phyloP scores from a whole-genome alignment of 75 land plant genomes.

The Sequoiadendron giganteum region DNA sequence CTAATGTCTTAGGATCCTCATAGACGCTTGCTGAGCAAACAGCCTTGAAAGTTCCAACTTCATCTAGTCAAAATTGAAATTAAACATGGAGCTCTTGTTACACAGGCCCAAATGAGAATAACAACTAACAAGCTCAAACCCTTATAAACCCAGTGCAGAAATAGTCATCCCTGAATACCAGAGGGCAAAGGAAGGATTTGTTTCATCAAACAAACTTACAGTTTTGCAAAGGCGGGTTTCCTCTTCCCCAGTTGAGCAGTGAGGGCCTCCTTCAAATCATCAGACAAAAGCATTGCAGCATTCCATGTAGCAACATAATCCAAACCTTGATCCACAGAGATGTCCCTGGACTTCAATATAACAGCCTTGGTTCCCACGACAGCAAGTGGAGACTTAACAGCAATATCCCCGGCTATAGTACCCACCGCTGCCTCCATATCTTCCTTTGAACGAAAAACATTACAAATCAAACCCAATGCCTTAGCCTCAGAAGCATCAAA shows the following conservation, averaged over 20 bases:
- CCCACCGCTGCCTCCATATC: conserved; percentile 43
- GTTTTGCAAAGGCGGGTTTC: conserved; percentile 77
- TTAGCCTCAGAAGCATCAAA: conserved; percentile 73
- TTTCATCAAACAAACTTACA: conserved; percentile 30
- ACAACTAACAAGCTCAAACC: background rate
- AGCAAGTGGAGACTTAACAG: conserved; percentile 77
- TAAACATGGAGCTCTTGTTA: background rate
- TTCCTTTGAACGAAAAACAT: conserved; percentile 41
- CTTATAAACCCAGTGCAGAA: background rate
- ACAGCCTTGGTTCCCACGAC: conserved; percentile 89
- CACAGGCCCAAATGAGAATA: background rate
- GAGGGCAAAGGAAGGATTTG: background rate
- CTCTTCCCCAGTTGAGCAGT: conserved; percentile 62
- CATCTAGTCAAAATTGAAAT: background rate
- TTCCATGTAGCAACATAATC: conserved; percentile 96
- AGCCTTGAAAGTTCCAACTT: background rate
- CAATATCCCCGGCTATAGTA: conserved; percentile 61
- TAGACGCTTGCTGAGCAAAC: background rate
- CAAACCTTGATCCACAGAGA: conserved; percentile 67
- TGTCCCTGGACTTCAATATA: conserved; percentile 61
- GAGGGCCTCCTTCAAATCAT: conserved; percentile 69
- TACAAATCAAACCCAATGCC: conserved; percentile 70
- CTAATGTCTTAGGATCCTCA: background rate
- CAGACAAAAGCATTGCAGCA: conserved; percentile 66
- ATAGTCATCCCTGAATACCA: background rate